Conservation (phyloP, 2,329 filamentous ascomycete genomes). For the Ambrosiella xylebori region DNA sequence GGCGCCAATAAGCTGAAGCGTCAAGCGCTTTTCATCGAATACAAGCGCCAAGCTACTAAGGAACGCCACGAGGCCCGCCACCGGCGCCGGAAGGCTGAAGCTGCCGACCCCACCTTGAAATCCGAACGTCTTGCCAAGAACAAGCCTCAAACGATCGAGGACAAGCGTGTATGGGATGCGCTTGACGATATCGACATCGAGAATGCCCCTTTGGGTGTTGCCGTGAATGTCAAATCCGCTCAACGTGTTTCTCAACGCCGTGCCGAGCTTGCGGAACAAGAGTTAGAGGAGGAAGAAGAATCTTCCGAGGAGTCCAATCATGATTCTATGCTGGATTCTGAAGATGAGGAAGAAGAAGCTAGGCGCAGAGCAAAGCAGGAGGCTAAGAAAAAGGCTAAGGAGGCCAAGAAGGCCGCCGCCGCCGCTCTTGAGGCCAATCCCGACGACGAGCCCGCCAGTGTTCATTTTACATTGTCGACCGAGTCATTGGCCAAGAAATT, state of each 20-base stretch:
- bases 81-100: slow-evolving; percentile 67
- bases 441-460: slow-evolving; percentile 23
- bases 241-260: slow-evolving; percentile 36
- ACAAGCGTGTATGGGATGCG: slow-evolving; percentile 82
- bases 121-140: slow-evolving; percentile 60
- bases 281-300: slow-evolving; percentile 24
- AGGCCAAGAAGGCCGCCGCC: slow-evolving; percentile 16
- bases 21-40: slow-evolving; percentile 58
- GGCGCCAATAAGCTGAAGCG: slow-evolving; percentile 64
- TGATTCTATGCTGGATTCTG: slow-evolving; percentile 66
- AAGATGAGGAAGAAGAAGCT: slow-evolving; percentile 31
- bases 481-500: slow-evolving; percentile 41
- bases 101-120: slow-evolving; percentile 60
- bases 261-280: slow-evolving; percentile 32
- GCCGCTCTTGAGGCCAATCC: slow-evolving; percentile 44
- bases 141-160: slow-evolving; percentile 64
- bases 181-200: slow-evolving; percentile 30
- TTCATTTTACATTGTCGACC: slow-evolving; percentile 13
- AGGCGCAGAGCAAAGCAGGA: slow-evolving; percentile 29
- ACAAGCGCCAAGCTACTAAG: slow-evolving; percentile 61
- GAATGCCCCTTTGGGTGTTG: slow-evolving; percentile 35
- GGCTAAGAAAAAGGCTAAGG: slow-evolving; percentile 14
- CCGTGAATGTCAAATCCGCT: slow-evolving; percentile 41
- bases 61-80: slow-evolving; percentile 61
- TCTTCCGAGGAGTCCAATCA: slow-evolving; percentile 34